These are phyloP conservation scores for Cordyceps javanica DNA, from an alignment of 2,329 filamentous ascomycete species.

Conservation along the genomic window DNA sequence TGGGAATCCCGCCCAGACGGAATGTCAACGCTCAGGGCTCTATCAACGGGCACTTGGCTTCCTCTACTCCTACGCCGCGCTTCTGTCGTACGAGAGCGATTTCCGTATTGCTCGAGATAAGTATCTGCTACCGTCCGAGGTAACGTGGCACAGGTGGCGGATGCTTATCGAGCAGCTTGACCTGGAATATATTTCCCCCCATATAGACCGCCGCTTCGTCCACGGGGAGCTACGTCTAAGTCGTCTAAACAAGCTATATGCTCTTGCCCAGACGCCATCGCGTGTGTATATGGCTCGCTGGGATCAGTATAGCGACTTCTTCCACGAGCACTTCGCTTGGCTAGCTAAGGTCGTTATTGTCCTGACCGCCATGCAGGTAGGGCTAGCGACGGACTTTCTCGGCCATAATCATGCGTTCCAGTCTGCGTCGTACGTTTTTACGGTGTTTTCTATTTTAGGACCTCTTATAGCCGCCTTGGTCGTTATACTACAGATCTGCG, in stretches of 20 bases:
- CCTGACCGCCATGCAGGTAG: too few relatives aligned
- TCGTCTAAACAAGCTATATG: not conserved
- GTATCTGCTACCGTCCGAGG: not conserved
- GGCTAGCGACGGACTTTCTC: too few relatives aligned
- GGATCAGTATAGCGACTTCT: not conserved
- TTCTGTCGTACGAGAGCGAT: slow-evolving; percentile 31
- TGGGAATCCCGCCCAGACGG: not conserved
- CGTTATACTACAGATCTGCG: too few relatives aligned
- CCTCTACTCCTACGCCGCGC: slow-evolving; percentile 29
- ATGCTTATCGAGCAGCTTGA: not conserved
- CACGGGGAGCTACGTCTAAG: not conserved
- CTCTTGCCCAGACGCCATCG: not conserved
- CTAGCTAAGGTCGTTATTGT: too few relatives aligned
- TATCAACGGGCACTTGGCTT: slow-evolving; percentile 15
- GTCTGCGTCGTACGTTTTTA: too few relatives aligned
- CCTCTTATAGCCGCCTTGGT: too few relatives aligned
- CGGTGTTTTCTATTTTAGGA: too few relatives aligned
- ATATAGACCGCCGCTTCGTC: not conserved
- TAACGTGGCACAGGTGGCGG: not conserved
- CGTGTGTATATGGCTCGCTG: not conserved
- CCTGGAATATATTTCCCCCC: not conserved
- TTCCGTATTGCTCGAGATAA: slow-evolving; percentile 23
- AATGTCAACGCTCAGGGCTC: not conserved
- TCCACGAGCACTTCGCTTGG: not conserved
- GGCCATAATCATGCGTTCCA: too few relatives aligned